Base-by-base conservation (phyloP, 129 eudicot genomes). In the Flaveria ramosissima region DNA sequence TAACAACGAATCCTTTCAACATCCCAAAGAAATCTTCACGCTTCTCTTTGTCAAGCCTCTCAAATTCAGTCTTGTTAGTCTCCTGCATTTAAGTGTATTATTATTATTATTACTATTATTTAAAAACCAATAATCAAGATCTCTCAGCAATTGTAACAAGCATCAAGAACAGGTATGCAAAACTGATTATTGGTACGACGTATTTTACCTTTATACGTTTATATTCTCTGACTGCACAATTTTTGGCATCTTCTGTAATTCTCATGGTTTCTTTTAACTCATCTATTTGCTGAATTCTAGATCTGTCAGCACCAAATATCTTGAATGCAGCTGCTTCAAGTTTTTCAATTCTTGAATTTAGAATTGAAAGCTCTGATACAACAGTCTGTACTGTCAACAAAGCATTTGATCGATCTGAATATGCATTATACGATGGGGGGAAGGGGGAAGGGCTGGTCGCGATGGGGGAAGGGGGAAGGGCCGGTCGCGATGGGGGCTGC, bases 301-400 rank as follows among this genome's bases (percentile, higher is more conserved):
- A 78, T 51, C 92, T 84, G 78, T 94, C 96, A 8, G 96, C 96
- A 60, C 97, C 98, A 84, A 94, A 94, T 84, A 94, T 83, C 86
- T 87, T 94, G 64, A 89, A 86, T 41, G 98, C 86, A 75, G 89
- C 92, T 79, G 88, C 93, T 81, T 94, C 96, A 75, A 94, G 93
- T 86, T 91, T 94, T 84, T 86, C 90, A 70, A 94, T 89, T 79
- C 97, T 84, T 39, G 86, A 86, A 75, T 81, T 73, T 80, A 91
- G 66, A 67, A 87, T 79, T 24, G 96, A 64, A 42, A 89, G 26
- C 53, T 94, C 97, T 51, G 92, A 82, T 48, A 83, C 72, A 77
- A 94, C 96, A 75, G 97, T 91, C 70, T 94, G 97, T 71, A 91
- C 92, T 4, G 96, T 89, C 82, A 94, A 79, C 68, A 94, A 85